Percentiles rank a stretch among this genome's conserved stretches.
phyloP scores from a whole-genome alignment of 495 filamentous ascomycete genomes.

The Aspergillus mulundensis region DNA sequence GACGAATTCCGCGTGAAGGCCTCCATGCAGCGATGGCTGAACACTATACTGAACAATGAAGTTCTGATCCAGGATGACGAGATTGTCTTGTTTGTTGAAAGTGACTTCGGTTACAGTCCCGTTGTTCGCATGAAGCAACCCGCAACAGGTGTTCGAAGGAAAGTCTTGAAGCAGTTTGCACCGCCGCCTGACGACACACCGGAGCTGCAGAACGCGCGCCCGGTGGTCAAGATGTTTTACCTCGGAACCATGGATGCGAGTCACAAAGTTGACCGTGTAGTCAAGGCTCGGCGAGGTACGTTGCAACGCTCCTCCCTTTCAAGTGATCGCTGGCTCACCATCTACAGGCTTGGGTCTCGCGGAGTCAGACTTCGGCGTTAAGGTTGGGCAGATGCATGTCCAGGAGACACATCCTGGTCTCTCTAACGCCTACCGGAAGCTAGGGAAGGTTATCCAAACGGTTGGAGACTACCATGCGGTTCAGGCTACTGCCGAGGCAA shows the following conservation, averaged over 20 bases:
- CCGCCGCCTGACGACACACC: constrained; percentile 97
- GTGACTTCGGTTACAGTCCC: constrained; percentile 96
- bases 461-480: constrained; percentile 96
- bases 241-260: constrained; percentile 90
- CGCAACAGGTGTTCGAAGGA: constrained; percentile 89
- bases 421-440: constrained; percentile 84
- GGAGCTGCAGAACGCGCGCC: constrained; percentile 83
- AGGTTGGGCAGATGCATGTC: constrained; percentile 74
- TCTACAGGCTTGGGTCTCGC: constrained; percentile 76
- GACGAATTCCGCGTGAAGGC: constrained; percentile 88
- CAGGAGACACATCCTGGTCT: constrained; percentile 90
- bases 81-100: constrained; percentile 94
- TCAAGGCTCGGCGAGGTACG: constrained; percentile 87
- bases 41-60: constrained; percentile 85
- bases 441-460: constrained; percentile 87
- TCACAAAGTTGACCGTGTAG: constrained; percentile 91
- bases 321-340: background rate
- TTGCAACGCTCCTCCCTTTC: background rate
- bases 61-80: constrained; percentile 93
- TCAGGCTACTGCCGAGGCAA: constrained; percentile 94
- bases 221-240: constrained; percentile 93
- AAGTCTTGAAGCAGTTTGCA: constrained; percentile 97
- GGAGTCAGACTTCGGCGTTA: constrained; percentile 90
- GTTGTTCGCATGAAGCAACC: constrained; percentile 95
- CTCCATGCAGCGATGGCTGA: constrained; percentile 90